These are phyloP conservation scores for Larix kaempferi DNA, from an alignment of 75 land plant genomes.

Conservation along the genomic window DNA sequence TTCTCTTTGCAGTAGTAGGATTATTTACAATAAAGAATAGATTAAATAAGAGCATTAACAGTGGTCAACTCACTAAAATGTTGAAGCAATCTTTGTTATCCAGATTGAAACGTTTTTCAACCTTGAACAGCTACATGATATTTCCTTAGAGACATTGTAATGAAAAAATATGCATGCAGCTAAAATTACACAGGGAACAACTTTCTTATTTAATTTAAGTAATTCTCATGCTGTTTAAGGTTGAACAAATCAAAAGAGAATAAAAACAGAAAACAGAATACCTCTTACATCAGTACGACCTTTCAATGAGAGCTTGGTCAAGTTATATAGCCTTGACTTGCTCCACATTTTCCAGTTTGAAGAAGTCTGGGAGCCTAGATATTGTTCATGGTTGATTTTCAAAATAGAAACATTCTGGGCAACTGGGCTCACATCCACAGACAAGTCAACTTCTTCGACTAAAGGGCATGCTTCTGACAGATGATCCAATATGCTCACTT, in stretches of 20 bases:
- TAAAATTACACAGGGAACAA: background rate
- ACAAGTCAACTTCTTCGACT: conserved; percentile 33
- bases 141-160: background rate
- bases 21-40: background rate
- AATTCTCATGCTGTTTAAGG: background rate
- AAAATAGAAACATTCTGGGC: conserved; percentile 23
- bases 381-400: conserved; percentile 13
- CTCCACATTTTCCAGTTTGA: conserved; percentile 2
- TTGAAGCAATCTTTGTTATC: background rate
- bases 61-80: too few species aligned
- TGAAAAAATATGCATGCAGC: background rate
- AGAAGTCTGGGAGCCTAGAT: background rate
- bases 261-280: conserved; percentile 14
- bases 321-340: conserved; percentile 11
- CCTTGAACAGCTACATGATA: background rate
- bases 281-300: conserved; percentile 49
- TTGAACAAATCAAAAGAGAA: background rate
- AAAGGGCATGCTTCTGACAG: conserved; percentile 25
- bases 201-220: background rate
- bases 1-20: background rate
- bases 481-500: conserved; percentile 14
- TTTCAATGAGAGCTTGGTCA: conserved; percentile 39
- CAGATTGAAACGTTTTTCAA: background rate
- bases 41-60: too few species aligned
- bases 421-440: conserved; percentile 33